These are phyloP conservation scores for Entophlyctis luteolus DNA, from an alignment of 192 early-diverging fungal genomes.

Conservation along the genomic window DNA sequence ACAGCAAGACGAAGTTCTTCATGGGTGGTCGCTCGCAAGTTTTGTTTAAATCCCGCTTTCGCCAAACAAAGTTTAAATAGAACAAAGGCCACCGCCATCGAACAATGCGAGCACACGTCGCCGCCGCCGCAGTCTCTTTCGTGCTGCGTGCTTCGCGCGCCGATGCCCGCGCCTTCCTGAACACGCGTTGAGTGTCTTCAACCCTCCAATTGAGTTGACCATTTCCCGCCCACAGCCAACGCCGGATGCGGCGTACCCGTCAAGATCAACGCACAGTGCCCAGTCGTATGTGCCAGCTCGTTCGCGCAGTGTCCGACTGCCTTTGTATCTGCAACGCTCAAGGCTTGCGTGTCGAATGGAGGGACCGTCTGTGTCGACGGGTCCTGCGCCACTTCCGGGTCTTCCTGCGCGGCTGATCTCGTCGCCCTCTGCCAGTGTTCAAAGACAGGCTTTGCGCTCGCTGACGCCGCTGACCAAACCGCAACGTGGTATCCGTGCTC, in stretches of 20 bases:
- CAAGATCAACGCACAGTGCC: constrained; percentile 3
- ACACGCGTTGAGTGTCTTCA: constrained; percentile 15
- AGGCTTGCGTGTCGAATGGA: not conserved
- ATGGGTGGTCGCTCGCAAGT: too few relatives aligned
- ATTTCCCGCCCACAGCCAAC: constrained; percentile 10
- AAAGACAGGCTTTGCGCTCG: constrained; percentile 15
- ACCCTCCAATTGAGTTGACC: not conserved
- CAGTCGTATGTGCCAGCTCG: constrained; percentile 14
- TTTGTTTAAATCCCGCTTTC: too few relatives aligned
- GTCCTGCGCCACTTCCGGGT: not conserved
- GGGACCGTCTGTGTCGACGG: constrained; percentile 21
- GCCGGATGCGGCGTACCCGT: constrained; percentile 2
- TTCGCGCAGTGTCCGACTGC: constrained; percentile 15
- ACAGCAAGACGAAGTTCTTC: too few relatives aligned
- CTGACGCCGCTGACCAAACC: not conserved
- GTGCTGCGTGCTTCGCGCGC: not conserved
- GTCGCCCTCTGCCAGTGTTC: constrained; percentile 6
- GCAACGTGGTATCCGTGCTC: not conserved
- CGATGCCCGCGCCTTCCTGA: constrained; percentile 7
- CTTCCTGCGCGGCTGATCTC: not conserved
- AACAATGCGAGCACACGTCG: not conserved
- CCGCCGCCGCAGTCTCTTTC: not conserved
- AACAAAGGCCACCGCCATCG: not conserved
- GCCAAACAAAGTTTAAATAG: too few relatives aligned
- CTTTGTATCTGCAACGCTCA: not conserved